Evolutionary conservation across 768 basidiomycete genomes (phyloP).

Genomic region (Phanerochaete carnosa): DNA sequence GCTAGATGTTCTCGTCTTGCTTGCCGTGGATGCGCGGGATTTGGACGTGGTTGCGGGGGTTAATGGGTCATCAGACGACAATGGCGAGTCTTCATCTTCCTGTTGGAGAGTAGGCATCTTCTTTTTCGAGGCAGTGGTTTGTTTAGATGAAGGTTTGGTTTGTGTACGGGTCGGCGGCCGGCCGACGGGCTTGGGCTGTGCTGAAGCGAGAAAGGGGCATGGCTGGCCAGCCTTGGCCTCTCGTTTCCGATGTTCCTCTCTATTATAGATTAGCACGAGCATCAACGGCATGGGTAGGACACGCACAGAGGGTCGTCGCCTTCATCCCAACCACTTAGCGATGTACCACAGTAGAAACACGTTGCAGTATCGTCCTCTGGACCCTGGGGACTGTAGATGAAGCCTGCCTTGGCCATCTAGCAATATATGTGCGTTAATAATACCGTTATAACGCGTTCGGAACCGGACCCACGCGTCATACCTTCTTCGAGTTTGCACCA

Average conservation of each 20-base stretch:
- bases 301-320: conserved; percentile 86
- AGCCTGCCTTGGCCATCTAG: conserved; percentile 89
- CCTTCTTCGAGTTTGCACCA: conserved; percentile 71
- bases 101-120: conserved; percentile 11
- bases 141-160: conserved; percentile 26
- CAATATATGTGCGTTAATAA: conserved; percentile 3
- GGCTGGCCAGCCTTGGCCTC: conserved; percentile 40
- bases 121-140: conserved; percentile 17
- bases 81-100: conserved; percentile 6
- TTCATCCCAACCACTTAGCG: conserved; percentile 83
- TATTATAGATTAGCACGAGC: conserved; percentile 25
- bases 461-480: conserved; percentile 19
- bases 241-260: conserved; percentile 75
- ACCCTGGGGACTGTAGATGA: conserved; percentile 70
- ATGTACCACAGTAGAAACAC: conserved; percentile 81
- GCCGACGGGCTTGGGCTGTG: conserved; percentile 18
- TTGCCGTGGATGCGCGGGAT: conserved; percentile 4
- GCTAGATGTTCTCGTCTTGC: conserved; percentile 19
- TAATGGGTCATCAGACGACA: conserved; percentile 25
- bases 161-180: background rate
- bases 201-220: conserved; percentile 43
- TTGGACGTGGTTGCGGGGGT: conserved; percentile 11
- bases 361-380: conserved; percentile 75
- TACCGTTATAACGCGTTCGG: background rate
- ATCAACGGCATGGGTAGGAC: background rate